phyloP scores from a whole-genome alignment of 306 rosid genomes.

The Betula pendula region DNA sequence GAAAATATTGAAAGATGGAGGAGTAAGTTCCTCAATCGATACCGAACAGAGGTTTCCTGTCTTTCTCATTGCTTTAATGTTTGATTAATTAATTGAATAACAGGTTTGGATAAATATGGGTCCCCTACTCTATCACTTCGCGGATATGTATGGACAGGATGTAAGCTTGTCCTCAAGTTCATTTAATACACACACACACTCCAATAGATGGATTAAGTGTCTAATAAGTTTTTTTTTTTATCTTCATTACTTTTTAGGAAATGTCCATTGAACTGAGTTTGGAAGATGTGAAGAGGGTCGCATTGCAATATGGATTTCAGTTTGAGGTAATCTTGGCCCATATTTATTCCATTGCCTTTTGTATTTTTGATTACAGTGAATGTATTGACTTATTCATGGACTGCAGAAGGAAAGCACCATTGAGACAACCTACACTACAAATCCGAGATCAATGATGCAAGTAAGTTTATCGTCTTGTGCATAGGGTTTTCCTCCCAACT shows the following conservation, averaged over 20 bases:
- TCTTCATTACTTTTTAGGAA: conserved; percentile 48
- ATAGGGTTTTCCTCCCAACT: not conserved
- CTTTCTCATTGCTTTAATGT: conserved; percentile 5
- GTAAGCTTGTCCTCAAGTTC: conserved; percentile 44
- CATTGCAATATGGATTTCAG: conserved; percentile 75
- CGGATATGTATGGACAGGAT: conserved; percentile 87
- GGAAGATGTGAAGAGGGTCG: conserved; percentile 88
- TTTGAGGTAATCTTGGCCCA: conserved; percentile 61
- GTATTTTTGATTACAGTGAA: conserved; percentile 10
- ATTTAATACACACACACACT: not conserved
- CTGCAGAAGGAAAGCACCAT: conserved; percentile 78
- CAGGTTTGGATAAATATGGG: conserved; percentile 99
- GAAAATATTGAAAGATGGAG: conserved; percentile 80
- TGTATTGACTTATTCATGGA: conserved; percentile 26
- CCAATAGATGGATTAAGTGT: not conserved
- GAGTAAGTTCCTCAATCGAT: conserved; percentile 63
- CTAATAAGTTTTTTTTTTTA: not conserved
- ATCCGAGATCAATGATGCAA: conserved; percentile 93
- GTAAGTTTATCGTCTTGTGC: conserved; percentile 46
- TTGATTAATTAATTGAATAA: conserved; percentile 17
- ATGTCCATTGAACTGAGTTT: conserved; percentile 92
- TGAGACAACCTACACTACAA: conserved; percentile 85
- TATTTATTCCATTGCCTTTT: conserved; percentile 6
- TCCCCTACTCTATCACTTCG: conserved; percentile 92
- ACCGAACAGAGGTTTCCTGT: not conserved